Evolutionary conservation across 192 early-diverging fungal genomes (phyloP), one percentile per base, ranked within the genome.

Genomic region (Backusella macrospora): DNA sequence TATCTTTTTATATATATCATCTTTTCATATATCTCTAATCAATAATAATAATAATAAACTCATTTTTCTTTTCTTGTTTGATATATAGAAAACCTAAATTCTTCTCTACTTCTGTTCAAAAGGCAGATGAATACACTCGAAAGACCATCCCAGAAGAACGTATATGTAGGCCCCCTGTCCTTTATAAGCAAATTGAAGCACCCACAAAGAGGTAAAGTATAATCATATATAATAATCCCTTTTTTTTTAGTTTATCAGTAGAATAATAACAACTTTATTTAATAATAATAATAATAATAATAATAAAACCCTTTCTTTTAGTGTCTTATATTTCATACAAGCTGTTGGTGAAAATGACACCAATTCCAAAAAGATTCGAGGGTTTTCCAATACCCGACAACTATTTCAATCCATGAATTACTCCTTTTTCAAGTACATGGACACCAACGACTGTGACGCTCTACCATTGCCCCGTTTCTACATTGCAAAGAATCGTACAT

Each of bases 401-500:
- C 21, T 73, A 18, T 78, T 68, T 37, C 34, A 70, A 18, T 14
- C 44, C 6, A 38, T 78, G 29, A 73, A 73, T 15, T 21, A 46
- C 8, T 45, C 49, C 7, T 69, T 78, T 40, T 78, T 73, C 44
- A 39, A 73, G 7, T 44, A 40, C n/a, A 45, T 74, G 34, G 13
- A 68, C 10, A n/a, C 6, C 26, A 16, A 14, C 16, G 13, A 68
- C 18, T 26, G 26, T 13, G 43, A 46, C 5, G 12, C 39, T 14
- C 12, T 68, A 37, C 79, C 79, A 12, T 38, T 73, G 0, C 74
- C 79, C 1, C 75, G 79, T 2, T 72, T 80, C 15, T 80, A 74
- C 63, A 73, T 80, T 13, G 62, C 70, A 43, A 76, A 76, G n/a
- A 80, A 80, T 46, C 75, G 79, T 13, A 80, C 79, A 4, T 46